Evolutionary conservation across 495 filamentous ascomycete species (phyloP).

Genomic region (Friedmanniomyces simplex): DNA sequence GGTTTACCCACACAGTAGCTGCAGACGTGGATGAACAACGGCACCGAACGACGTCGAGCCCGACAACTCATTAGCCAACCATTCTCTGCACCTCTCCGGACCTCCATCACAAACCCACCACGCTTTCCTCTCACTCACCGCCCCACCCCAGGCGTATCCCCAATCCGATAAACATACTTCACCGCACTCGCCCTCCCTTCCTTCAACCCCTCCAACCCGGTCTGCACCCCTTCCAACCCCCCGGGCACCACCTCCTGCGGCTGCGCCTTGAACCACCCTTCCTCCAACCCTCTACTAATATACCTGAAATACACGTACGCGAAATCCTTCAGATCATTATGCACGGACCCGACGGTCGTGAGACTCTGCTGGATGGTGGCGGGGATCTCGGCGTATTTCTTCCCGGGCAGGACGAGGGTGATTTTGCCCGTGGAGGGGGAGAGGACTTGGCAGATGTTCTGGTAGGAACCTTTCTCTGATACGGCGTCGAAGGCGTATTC

Average conservation of each 20-base stretch:
- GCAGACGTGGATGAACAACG: too few relatives aligned
- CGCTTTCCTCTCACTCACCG: background rate
- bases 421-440: conserved; percentile 37
- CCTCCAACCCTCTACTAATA: conserved; percentile 34
- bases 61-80: too few relatives aligned
- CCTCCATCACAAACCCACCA: too few relatives aligned
- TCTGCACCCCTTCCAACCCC: conserved; percentile 50
- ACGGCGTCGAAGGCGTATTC: conserved; percentile 52
- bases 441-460: conserved; percentile 41
- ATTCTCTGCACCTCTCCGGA: too few relatives aligned
- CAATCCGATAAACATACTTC: conserved; percentile 24
- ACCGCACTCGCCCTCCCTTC: conserved; percentile 25
- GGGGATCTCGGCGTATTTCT: conserved; percentile 27
- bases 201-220: conserved; percentile 39
- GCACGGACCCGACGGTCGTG: conserved; percentile 42
- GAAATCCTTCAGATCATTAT: conserved; percentile 41
- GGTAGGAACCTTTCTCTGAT: conserved; percentile 41
- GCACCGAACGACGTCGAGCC: too few relatives aligned
- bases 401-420: conserved; percentile 44
- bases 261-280: conserved; percentile 54
- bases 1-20: too few relatives aligned
- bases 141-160: conserved; percentile 15
- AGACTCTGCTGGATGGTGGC: conserved; percentile 19
- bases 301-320: conserved; percentile 33
- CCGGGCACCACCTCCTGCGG: conserved; percentile 49